Evolutionary conservation across 306 rosid genomes (phyloP), one percentile per base, ranked within the genome.

Genomic region (Dalbergia oliveri): DNA sequence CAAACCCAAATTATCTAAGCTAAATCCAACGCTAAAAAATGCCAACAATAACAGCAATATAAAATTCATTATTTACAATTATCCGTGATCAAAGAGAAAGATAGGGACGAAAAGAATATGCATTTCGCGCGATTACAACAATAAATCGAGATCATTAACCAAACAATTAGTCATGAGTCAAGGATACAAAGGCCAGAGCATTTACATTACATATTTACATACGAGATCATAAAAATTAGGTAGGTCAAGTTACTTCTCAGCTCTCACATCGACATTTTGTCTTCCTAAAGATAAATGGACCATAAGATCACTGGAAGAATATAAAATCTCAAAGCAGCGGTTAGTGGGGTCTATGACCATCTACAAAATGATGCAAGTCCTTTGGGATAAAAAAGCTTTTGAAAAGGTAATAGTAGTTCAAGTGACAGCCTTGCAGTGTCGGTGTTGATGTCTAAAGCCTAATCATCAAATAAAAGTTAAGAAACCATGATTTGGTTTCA

Each of bases 381-480:
- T 87, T 83, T 80, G 53, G 5, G 84, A 72, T 73, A 82, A 84
- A 89, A 79, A 76, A 73, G 82, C 81, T 69, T 83, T 50, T 67
- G 51, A 62, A 76, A 85, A 90, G 69, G 65, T 62, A 74, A 87
- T 53, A 81, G 69, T 72, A 76, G 76, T 82, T 78, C 70, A 33
- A 81, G 63, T 57, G 87, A 88, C 90, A 88, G 87, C 76, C 84
- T 82, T 81, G 86, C 89, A 74, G 71, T 73, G 84, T 67, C 87
- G 87, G 82, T 81, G 86, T 84, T 66, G 79, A 79, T 81, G 87
- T 81, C 73, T 39, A 66, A 78, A 84, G 54, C 68, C 72, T 57
- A 83, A 84, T 85, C 81, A 81, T 81, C 86, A 81, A 61, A 79
- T 65, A 82, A 66, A n/a, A 84, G 81, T 76, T 78, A 76, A 58